Evolutionary conservation across 805 yeast genomes (phyloP).

Genomic region (Pichia insulana): DNA sequence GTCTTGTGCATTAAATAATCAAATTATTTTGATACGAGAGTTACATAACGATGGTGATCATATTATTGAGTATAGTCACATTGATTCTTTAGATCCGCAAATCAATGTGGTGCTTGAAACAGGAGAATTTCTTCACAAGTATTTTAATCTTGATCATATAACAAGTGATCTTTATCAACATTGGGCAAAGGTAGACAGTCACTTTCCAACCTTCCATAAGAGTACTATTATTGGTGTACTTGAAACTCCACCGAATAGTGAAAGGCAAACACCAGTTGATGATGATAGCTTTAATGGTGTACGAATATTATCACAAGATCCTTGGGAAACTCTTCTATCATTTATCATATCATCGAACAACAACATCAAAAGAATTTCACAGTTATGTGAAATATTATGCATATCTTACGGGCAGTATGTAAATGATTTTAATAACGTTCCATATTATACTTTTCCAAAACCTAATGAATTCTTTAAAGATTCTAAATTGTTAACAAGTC

Average conservation of each 20-base stretch:
- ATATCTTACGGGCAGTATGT: constrained; percentile 58
- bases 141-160: constrained; percentile 58
- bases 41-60: constrained; percentile 13
- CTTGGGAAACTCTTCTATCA: constrained; percentile 89
- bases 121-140: constrained; percentile 44
- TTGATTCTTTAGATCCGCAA: constrained; percentile 18
- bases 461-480: constrained; percentile 40
- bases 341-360: constrained; percentile 95
- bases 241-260: constrained; percentile 6
- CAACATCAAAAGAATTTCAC: constrained; percentile 85
- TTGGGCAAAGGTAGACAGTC: constrained; percentile 54
- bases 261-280: constrained; percentile 10
- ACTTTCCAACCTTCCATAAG: constrained; percentile 30
- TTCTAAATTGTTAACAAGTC: constrained; percentile 8
- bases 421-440: constrained; percentile 41
- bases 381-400: constrained; percentile 81
- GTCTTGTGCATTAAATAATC: constrained; percentile 53
- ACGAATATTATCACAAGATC: constrained; percentile 84
- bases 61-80: constrained; percentile 42
- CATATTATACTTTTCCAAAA: constrained; percentile 67
- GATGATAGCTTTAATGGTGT: constrained; percentile 28
- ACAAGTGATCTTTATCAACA: constrained; percentile 43
- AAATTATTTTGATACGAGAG: constrained; percentile 49
- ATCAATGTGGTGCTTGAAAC: constrained; percentile 24
- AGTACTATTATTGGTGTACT: not conserved